Base-by-base conservation (phyloP, 805 yeast species). In the Yarrowia sp. region DNA sequence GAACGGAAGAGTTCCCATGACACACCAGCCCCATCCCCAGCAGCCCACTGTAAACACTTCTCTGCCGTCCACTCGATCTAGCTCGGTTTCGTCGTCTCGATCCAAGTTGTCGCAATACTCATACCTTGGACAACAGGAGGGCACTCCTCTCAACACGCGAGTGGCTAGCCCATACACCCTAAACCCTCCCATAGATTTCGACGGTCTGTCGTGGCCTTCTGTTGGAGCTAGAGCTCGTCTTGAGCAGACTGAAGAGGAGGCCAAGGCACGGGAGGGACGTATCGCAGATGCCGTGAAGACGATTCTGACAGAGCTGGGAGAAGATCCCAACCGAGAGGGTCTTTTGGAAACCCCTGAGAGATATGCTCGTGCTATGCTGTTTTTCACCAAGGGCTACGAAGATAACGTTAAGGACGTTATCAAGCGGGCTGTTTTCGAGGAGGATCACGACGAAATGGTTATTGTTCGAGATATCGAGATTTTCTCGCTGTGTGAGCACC, bases 391-490 rank as follows among this genome's bases (percentile, higher is more conserved):
- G 74, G 99, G 99, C 22, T 95, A 95, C 73, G 97, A 93, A 76
- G 96, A 92, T 70, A 92, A 92, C 74, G 88, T 95, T 67, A 82
- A 90, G 67, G 96, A 90, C 73, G 97, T 92, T 28, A 89, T 95
- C 72, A 93, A 95, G 71, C 82, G 92, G 67, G 99, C 99, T 0
- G 96, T 95, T 7, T 95, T 95, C 71, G 98, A 95, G 75, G 98
- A 95, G 75, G 96, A 95, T 74, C 99, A 95, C 74, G 98, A 95
- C 75, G 99, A 95, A 74, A 95, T 95, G 98, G 98, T 95, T 54
- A 92, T 95, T 68, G 99, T 95, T 26, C 83, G 93, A 73, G 98
- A 95, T 76, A 95, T 95, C 66, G 97, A 91, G 70, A 84, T 95
- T 63, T 89, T 87, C 75, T 90, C 97, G 3, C 80, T 95, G 63